Evolutionary conservation across 1,284 basidiomycete genomes (phyloP).

Genomic region (Erythrobasidium hasegawianum): DNA sequence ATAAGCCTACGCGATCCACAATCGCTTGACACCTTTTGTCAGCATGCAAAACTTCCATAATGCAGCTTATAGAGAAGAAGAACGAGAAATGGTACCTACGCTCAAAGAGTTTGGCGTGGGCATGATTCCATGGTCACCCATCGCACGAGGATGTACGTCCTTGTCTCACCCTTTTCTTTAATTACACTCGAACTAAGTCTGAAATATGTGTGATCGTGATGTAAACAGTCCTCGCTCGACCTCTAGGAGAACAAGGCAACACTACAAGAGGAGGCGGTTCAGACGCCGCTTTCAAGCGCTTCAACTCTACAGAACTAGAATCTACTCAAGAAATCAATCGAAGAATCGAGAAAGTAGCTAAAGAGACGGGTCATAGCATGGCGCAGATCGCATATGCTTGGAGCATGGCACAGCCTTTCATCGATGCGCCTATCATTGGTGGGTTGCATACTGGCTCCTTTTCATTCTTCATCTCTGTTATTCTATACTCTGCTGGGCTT

Average conservation of each 20-base stretch:
- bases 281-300: slow-evolving; percentile 15
- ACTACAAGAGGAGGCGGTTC: slow-evolving; percentile 21
- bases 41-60: slow-evolving; percentile 50
- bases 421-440: slow-evolving; percentile 45
- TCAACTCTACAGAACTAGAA: slow-evolving; percentile 23
- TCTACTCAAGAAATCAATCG: slow-evolving; percentile 45
- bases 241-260: slow-evolving; percentile 31
- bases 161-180: neutral
- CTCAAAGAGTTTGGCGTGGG: slow-evolving; percentile 49
- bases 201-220: too few relatives aligned
- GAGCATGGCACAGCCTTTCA: slow-evolving; percentile 31
- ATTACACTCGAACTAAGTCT: neutral
- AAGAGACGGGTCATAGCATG: slow-evolving; percentile 41
- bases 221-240: slow-evolving; percentile 35
- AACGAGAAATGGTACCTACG: slow-evolving; percentile 47
- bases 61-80: slow-evolving; percentile 49
- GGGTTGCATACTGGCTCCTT: neutral
- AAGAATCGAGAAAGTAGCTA: slow-evolving; percentile 37
- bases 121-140: slow-evolving; percentile 49
- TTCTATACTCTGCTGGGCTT: too few relatives aligned
- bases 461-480: neutral
- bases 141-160: slow-evolving; percentile 40
- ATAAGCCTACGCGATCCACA: slow-evolving; percentile 38
- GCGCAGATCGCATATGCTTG: slow-evolving; percentile 44
- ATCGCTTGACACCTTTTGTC: slow-evolving; percentile 49